Evolutionary conservation across 177 flowering plant genomes (phyloP).

Genomic region (Vitis hybrid): DNA sequence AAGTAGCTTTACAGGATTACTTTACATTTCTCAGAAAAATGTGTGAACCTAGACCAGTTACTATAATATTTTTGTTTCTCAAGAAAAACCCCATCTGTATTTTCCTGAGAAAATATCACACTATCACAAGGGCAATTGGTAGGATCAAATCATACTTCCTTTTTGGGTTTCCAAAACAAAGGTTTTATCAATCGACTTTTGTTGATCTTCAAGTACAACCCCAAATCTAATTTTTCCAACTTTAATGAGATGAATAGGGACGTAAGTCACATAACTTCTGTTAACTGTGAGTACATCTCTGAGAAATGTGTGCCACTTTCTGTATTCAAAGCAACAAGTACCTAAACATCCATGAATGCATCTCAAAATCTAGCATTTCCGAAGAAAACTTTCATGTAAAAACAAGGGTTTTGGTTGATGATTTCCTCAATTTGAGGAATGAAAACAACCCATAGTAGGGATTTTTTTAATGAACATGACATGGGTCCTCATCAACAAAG

Average conservation of each 20-base stretch:
- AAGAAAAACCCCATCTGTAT: background rate
- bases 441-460: background rate
- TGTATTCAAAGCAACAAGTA: no score
- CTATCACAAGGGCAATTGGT: background rate
- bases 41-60: background rate
- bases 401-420: background rate
- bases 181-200: background rate
- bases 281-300: no score
- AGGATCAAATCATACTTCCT: background rate
- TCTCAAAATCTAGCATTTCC: background rate
- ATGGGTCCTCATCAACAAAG: background rate
- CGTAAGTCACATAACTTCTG: background rate
- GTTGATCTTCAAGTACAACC: background rate
- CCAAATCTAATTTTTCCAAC: background rate
- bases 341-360: no score
- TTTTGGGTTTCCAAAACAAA: background rate
- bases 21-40: conserved; percentile 8
- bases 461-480: background rate
- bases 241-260: background rate
- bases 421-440: background rate
- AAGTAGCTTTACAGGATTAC: conserved; percentile 17
- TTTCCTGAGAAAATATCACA: conserved; percentile 1
- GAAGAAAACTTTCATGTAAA: background rate
- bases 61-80: background rate
- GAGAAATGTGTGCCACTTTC: background rate